Percentiles rank a stretch among this genome's conserved stretches.
Evolutionary conservation across 352 stramenopile genomes (phyloP).

Genomic region (Pythium myriotylum): DNA sequence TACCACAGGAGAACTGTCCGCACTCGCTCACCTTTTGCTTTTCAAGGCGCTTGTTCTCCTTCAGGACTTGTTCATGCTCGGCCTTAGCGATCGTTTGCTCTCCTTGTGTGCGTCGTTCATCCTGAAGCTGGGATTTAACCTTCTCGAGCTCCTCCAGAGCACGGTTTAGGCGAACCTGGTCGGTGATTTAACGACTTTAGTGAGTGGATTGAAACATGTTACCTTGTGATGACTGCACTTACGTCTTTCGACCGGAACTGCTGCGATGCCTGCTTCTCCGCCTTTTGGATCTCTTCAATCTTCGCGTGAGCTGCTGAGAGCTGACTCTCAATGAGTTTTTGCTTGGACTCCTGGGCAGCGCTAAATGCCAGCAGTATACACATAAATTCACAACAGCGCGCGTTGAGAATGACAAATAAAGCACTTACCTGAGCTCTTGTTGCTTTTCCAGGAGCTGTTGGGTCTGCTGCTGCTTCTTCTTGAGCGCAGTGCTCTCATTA

Average conservation of each 20-base stretch:
- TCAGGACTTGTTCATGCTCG: slow-evolving; percentile 62
- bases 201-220: too few relatives aligned
- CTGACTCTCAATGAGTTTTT: slow-evolving; percentile 72
- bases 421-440: slow-evolving; percentile 56
- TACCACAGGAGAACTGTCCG: background rate
- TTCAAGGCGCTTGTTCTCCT: slow-evolving; percentile 76
- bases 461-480: slow-evolving; percentile 68
- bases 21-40: slow-evolving; percentile 69
- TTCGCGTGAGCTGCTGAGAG: slow-evolving; percentile 48
- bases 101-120: slow-evolving; percentile 53
- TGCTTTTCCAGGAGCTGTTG: slow-evolving; percentile 79
- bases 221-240: too few relatives aligned
- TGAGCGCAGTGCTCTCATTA: slow-evolving; percentile 42
- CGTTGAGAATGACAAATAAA: too few relatives aligned
- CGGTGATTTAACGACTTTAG: background rate
- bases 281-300: slow-evolving; percentile 54
- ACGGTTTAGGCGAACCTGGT: slow-evolving; percentile 71
- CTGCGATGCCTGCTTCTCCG: slow-evolving; percentile 65
- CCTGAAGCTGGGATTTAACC: slow-evolving; percentile 60
- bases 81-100: slow-evolving; percentile 51
- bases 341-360: slow-evolving; percentile 65
- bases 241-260: slow-evolving; percentile 82
- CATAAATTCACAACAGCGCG: background rate
- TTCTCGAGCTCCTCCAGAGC: slow-evolving; percentile 80
- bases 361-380: slow-evolving; percentile 30